phyloP scores from a whole-genome alignment of 176 grass and related monocot species.

The Musa itinerans region DNA sequence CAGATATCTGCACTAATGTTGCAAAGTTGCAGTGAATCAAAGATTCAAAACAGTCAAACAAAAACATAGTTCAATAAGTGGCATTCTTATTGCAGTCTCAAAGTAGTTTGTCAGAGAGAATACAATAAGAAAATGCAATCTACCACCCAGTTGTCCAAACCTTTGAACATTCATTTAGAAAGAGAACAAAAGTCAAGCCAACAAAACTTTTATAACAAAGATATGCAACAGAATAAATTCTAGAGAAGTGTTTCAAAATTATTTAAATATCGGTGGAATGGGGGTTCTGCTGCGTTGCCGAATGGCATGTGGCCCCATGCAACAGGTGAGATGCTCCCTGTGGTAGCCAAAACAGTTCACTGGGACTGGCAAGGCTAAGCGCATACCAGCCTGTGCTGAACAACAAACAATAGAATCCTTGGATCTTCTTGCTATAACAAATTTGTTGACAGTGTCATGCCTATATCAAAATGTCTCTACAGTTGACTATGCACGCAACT shows the following conservation, averaged over 20 bases:
- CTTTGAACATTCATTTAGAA: background rate
- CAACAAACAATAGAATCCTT: background rate
- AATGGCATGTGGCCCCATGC: background rate
- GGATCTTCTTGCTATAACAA: background rate
- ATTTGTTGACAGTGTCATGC: background rate
- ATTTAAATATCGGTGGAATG: background rate
- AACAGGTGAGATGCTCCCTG: background rate
- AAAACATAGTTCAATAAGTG: background rate
- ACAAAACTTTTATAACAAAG: slow-evolving; percentile 20
- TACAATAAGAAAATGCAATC: too few species aligned
- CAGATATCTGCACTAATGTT: too few species aligned
- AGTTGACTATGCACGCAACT: background rate
- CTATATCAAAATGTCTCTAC: background rate
- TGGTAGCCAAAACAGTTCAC: background rate
- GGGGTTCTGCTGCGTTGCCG: background rate
- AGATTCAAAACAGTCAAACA: background rate
- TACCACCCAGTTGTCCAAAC: too few species aligned
- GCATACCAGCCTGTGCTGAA: background rate
- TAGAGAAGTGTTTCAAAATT: background rate
- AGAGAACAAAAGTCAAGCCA: slow-evolving; percentile 14
- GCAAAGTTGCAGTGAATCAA: background rate
- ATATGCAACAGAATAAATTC: background rate
- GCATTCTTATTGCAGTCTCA: background rate
- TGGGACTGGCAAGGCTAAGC: background rate
- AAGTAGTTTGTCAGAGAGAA: background rate